These are phyloP conservation scores for Cryptococcus sp. DNA, from an alignment of 1,284 basidiomycete genomes.

Conservation along the genomic window DNA sequence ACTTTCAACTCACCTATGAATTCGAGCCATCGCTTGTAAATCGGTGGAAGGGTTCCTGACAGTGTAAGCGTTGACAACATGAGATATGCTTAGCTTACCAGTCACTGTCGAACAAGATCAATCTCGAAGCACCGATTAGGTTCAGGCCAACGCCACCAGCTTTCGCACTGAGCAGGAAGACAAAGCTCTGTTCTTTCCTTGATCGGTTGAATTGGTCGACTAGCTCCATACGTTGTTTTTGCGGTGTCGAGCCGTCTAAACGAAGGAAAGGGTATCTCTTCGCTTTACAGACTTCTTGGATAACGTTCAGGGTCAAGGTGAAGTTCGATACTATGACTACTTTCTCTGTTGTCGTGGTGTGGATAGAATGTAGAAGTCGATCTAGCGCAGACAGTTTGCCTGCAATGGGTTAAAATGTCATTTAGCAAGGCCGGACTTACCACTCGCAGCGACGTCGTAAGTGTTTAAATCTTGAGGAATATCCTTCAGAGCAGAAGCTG, in stretches of 20 bases:
- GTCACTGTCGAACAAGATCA: constrained; percentile 80
- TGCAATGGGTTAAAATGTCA: constrained; percentile 4
- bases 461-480: constrained; percentile 62
- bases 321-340: constrained; percentile 87
- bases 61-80: neutral
- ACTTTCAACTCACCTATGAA: constrained; percentile 64
- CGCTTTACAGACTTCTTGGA: constrained; percentile 78
- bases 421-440: constrained; percentile 49
- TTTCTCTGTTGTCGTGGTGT: constrained; percentile 77
- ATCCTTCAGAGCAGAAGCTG: constrained; percentile 61
- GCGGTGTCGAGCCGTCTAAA: constrained; percentile 81
- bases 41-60: constrained; percentile 56
- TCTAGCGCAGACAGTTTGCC: constrained; percentile 78
- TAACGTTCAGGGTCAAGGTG: constrained; percentile 83
- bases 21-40: constrained; percentile 94
- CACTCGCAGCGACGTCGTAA: constrained; percentile 70
- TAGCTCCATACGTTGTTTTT: constrained; percentile 65
- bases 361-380: constrained; percentile 63
- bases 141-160: constrained; percentile 95
- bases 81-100: constrained; percentile 55
- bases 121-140: constrained; percentile 78
- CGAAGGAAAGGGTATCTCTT: constrained; percentile 74
- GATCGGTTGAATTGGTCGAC: constrained; percentile 43
- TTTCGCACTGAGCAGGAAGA: constrained; percentile 92
- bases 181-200: constrained; percentile 49